Conservation (phyloP, 495 filamentous ascomycete genomes). For the Durotheca rogersii region DNA sequence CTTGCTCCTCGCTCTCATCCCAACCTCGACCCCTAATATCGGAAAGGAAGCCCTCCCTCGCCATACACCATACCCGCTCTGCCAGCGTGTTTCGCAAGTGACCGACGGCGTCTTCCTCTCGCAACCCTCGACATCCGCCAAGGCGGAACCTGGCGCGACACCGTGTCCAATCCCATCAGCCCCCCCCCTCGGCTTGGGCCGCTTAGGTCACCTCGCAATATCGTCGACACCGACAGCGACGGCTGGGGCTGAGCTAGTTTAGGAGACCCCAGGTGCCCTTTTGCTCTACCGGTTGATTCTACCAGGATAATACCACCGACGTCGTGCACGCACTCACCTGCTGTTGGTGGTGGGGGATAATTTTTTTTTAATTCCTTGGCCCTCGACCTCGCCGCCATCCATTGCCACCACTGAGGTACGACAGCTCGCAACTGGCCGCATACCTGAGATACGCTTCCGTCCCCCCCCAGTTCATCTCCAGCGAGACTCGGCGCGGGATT, state of each 20-base stretch:
- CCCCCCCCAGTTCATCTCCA: background rate
- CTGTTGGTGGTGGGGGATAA: too few species aligned
- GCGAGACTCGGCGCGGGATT: slow-evolving; percentile 14
- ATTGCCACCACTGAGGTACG: slow-evolving; percentile 13
- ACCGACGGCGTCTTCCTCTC: background rate
- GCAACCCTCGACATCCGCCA: background rate
- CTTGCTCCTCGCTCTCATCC: background rate
- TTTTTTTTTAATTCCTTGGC: too few species aligned
- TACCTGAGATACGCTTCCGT: background rate
- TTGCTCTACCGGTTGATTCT: slow-evolving; percentile 11
- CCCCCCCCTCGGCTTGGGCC: slow-evolving; percentile 5
- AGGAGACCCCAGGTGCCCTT: background rate
- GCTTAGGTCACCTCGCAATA: slow-evolving; percentile 9
- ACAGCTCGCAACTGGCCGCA: slow-evolving; percentile 12
- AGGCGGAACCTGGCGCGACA: slow-evolving; percentile 15
- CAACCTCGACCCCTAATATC: background rate
- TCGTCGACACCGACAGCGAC: slow-evolving; percentile 4
- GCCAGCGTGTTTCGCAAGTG: background rate
- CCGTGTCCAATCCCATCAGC: slow-evolving; percentile 17
- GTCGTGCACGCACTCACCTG: slow-evolving; percentile 21
- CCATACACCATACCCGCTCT: background rate
- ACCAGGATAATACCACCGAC: slow-evolving; percentile 27
- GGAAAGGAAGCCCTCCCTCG: background rate
- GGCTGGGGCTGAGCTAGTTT: slow-evolving; percentile 18
- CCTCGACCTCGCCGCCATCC: slow-evolving; percentile 27